These are phyloP conservation scores for Umbilicaria muhlenbergii DNA, from an alignment of 495 filamentous ascomycete species.

Conservation along the genomic window DNA sequence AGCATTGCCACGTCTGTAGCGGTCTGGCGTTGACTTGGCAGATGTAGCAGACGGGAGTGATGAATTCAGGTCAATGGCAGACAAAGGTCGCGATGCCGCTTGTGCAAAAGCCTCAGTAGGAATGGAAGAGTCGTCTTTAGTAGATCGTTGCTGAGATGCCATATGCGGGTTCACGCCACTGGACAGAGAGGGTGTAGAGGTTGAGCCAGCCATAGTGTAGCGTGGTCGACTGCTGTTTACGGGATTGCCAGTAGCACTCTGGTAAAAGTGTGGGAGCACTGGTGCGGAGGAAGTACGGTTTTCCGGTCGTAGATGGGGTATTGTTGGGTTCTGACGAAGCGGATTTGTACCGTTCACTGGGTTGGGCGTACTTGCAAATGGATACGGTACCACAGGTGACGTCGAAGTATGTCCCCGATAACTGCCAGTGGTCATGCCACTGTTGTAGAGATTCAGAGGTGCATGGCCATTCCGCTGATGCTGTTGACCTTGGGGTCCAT, in stretches of 20 bases:
- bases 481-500: conserved; percentile 32
- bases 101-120: conserved; percentile 21
- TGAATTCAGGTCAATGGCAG: conserved; percentile 32
- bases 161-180: conserved; percentile 23
- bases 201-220: conserved; percentile 45
- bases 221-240: conserved; percentile 30
- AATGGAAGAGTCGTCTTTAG: conserved; percentile 34
- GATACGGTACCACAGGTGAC: conserved; percentile 67
- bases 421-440: conserved; percentile 33
- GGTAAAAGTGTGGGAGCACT: conserved; percentile 31
- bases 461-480: conserved; percentile 42
- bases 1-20: conserved; percentile 45
- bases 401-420: conserved; percentile 56
- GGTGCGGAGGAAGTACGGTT: conserved; percentile 53
- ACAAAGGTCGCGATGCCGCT: conserved; percentile 28
- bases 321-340: conserved; percentile 39
- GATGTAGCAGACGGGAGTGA: conserved; percentile 24
- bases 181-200: conserved; percentile 38
- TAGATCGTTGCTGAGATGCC: conserved; percentile 16
- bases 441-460: conserved; percentile 51
- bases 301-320: conserved; percentile 48
- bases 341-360: conserved; percentile 36
- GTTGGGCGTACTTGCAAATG: conserved; percentile 63
- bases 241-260: conserved; percentile 24
- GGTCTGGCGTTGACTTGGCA: conserved; percentile 48